Conservation (phyloP, 192 early-diverging fungal genomes). For the Linnemannia schmuckeri region DNA sequence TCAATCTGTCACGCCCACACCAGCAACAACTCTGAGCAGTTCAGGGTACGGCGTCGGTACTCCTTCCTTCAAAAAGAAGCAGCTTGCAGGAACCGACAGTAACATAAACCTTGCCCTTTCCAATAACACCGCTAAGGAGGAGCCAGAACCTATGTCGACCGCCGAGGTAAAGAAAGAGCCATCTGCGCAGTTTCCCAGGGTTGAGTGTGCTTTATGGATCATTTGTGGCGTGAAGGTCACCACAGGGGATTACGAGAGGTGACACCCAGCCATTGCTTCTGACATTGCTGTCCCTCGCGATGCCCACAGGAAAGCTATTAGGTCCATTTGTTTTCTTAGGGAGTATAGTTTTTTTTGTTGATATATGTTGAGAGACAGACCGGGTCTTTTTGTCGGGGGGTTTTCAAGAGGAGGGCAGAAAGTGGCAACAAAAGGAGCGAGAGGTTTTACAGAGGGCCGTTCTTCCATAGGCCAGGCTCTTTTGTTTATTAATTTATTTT, state of each 20-base stretch:
- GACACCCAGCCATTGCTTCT: conserved; percentile 14
- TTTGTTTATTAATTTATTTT: conserved; percentile 14
- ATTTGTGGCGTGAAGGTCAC: not conserved
- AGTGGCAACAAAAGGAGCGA: not conserved
- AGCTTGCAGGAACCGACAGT: conserved; percentile 14
- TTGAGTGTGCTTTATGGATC: not conserved
- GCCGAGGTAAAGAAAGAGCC: conserved; percentile 23
- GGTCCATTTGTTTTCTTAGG: not conserved
- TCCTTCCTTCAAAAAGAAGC: conserved; percentile 25
- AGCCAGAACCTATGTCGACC: conserved; percentile 10
- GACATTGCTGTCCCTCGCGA: not conserved
- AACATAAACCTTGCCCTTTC: not conserved
- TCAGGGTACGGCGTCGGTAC: conserved; percentile 3
- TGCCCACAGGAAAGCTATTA: not conserved
- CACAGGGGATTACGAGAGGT: not conserved
- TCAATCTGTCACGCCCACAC: conserved; percentile 10
- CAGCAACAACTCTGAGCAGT: conserved; percentile 1
- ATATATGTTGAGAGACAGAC: not conserved
- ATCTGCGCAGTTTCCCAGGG: not conserved
- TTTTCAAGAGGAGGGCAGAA: not conserved
- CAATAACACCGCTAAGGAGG: conserved; percentile 13
- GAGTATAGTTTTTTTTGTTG: not conserved
- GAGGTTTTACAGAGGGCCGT: not conserved
- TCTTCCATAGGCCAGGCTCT: conserved; percentile 1
- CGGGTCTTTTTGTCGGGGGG: not conserved